These are phyloP conservation scores for Cornus controversa DNA, from an alignment of 148 eudicot genomes.

Conservation along the genomic window DNA sequence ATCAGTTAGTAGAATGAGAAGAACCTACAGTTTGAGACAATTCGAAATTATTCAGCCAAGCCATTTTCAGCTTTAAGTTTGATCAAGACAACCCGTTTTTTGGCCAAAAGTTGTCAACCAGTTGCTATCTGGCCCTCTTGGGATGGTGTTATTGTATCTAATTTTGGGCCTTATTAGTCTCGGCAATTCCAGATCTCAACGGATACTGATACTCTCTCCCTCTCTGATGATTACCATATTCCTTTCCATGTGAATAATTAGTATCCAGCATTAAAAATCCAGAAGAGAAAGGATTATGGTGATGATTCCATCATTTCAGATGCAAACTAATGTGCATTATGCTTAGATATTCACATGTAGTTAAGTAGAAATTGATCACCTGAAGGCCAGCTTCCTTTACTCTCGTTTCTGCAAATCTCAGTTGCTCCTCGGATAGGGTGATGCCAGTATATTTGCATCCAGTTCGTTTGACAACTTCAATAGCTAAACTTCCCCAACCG, in stretches of 20 bases:
- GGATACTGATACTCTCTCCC: neutral
- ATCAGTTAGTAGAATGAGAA: neutral
- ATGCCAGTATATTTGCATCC: conserved; percentile 97
- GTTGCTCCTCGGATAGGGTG: conserved; percentile 81
- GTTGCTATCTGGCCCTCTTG: neutral
- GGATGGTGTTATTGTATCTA: neutral
- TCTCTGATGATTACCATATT: neutral
- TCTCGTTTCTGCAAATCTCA: conserved; percentile 68
- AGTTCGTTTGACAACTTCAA: conserved; percentile 79
- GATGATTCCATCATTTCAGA: conserved; percentile 8
- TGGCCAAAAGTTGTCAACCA: too few relatives aligned
- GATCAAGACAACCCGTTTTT: too few relatives aligned
- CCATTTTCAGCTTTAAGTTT: neutral
- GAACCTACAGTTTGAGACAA: neutral
- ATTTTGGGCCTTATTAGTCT: neutral
- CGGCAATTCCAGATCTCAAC: neutral
- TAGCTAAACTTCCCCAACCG: conserved; percentile 97
- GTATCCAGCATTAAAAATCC: neutral
- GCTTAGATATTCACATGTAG: neutral
- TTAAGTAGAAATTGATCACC: conserved; percentile 29
- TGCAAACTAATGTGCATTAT: neutral
- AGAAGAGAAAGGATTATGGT: neutral
- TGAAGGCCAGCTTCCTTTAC: conserved; percentile 90
- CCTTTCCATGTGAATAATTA: neutral
- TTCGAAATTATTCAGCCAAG: too few relatives aligned